Conservation (phyloP, 164 flowering plant species). For the Dillenia suffruticosa region DNA sequence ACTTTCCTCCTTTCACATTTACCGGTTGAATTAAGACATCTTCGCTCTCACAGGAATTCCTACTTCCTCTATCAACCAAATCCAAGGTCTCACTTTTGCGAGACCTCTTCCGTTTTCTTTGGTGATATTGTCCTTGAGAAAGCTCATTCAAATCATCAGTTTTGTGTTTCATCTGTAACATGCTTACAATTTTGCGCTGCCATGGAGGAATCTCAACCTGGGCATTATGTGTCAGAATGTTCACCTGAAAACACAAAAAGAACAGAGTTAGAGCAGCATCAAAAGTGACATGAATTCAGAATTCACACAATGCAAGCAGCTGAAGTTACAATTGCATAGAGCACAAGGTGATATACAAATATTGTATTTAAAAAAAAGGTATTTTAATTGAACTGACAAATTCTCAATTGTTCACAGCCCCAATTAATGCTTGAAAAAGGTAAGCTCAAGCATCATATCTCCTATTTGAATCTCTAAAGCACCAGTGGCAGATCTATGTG, state of each 20-base stretch:
- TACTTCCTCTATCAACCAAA: constrained; percentile 5
- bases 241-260: constrained; percentile 37
- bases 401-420: too few species aligned
- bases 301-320: too few species aligned
- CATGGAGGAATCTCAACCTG: constrained; percentile 37
- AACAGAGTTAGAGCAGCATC: background rate
- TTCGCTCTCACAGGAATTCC: constrained; percentile 7
- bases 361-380: too few species aligned
- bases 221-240: constrained; percentile 60
- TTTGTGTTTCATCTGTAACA: constrained; percentile 25
- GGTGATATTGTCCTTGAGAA: constrained; percentile 7
- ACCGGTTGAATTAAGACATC: constrained; percentile 1
- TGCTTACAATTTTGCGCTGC: constrained; percentile 28
- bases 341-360: too few species aligned
- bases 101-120: constrained; percentile 6
- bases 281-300: too few species aligned
- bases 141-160: constrained; percentile 27
- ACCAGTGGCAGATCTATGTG: too few species aligned
- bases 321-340: too few species aligned
- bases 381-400: too few species aligned
- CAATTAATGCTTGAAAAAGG: too few species aligned
- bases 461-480: too few species aligned
- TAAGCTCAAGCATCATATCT: too few species aligned
- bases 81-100: constrained; percentile 3
- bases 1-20: constrained; percentile 1